Base-by-base conservation (phyloP, 108 stramenopile species). In the Fistulifera pelliculosa region DNA sequence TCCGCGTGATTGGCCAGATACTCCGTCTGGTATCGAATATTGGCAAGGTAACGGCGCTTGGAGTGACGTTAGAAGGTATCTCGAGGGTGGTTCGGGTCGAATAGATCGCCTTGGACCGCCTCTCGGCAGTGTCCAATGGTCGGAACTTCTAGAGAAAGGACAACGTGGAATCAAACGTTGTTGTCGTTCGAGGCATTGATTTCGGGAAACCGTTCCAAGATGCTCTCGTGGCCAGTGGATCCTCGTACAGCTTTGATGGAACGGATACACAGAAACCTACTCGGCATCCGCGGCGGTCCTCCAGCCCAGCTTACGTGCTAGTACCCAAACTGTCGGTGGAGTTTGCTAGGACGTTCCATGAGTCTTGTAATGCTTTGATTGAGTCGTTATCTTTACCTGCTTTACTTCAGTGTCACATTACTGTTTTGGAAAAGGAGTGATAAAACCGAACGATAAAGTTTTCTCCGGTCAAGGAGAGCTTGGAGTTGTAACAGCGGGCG, bases 1-100 rank as follows among this genome's bases (percentile, higher is more conserved):
- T 59, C 89, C 89, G 1, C 54, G 85, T 28, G 85, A 87, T 56
- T 81, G 73, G 63, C 76, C 85, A 1, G 84, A 91, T 48, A 80
- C 85, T 19, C 28, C 51, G 15, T 58, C 64, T 5, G 80, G 80
- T 5, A 19, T 55, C 23, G 10, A 35, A 12, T 91, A 87, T 61
- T 91, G 85, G 85, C 55, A 57, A 25, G 8, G 6, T 3, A 8
- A 35, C 31, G 70, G 55, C 16, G 52, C 16, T 24, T 76, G 77
- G 71, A 31, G 19, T 4, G 38, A 73, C 4, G 47, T 81, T 38
- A 74, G 81, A 7, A 31, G 39, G 16, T 73, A 69, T 47, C 24
- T 76, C 17, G 74, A 78, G 47, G 58, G 58, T 49, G 47, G 58
- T 2, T 19, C 41, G 1, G 47, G 58, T n/a, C 26, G 47, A 1